A percentile compares a stretch with the other conserved stretches of the same genome.
phyloP scores from a whole-genome alignment of 1,284 basidiomycete species.

The Moniliella sp. region DNA sequence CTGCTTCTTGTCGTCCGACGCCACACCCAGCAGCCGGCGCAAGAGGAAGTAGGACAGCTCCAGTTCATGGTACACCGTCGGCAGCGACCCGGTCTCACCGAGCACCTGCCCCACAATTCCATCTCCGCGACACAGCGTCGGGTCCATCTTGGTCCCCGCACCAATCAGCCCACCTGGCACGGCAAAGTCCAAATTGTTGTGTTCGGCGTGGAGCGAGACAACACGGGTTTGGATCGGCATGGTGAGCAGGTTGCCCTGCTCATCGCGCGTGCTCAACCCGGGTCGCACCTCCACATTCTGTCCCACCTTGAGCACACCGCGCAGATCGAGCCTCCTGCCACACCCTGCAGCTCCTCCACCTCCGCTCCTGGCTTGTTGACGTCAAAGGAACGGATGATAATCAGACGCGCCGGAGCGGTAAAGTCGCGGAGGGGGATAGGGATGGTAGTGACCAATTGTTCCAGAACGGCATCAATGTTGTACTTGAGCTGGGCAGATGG shows the following conservation, averaged over 20 bases:
- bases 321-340: conserved; percentile 89
- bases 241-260: conserved; percentile 68
- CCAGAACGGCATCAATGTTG: conserved; percentile 98
- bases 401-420: conserved; percentile 66
- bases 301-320: conserved; percentile 67
- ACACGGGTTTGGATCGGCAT: conserved; percentile 80
- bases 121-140: conserved; percentile 87
- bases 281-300: conserved; percentile 92
- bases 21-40: conserved; percentile 83
- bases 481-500: conserved; percentile 96
- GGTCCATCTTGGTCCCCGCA: conserved; percentile 89
- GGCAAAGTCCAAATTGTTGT: conserved; percentile 77
- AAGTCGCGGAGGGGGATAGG: conserved; percentile 86
- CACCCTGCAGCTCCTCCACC: conserved; percentile 87
- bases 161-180: conserved; percentile 93
- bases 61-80: conserved; percentile 72
- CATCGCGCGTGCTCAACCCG: conserved; percentile 87
- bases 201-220: conserved; percentile 76
- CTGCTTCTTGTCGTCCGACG: conserved; percentile 93
- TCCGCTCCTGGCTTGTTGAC: conserved; percentile 97
- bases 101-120: conserved; percentile 86
- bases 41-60: conserved; percentile 48
- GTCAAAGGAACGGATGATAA: conserved; percentile 98
- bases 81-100: conserved; percentile 74
- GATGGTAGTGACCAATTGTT: conserved; percentile 91